Evolutionary conservation across 163 green algal genomes (phyloP).

Genomic region (Trebouxiophyceae sp.): DNA sequence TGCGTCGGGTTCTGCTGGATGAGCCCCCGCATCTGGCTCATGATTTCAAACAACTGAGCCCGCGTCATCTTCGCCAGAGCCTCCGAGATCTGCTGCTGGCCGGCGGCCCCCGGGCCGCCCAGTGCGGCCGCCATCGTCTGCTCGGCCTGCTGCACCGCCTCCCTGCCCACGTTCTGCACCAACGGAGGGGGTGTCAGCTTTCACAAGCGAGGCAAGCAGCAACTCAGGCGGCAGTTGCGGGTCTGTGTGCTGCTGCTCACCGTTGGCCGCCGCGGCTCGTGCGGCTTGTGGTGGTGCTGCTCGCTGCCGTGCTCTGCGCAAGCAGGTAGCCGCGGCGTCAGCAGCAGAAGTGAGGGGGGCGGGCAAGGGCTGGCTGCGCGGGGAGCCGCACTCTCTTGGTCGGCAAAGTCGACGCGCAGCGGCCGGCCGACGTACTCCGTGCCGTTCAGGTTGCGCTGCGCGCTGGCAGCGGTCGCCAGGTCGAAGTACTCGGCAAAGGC

Average conservation of each 20-base stretch:
- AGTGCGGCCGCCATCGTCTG: conserved; percentile 19
- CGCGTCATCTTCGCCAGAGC: conserved; percentile 44
- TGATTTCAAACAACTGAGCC: conserved; percentile 61
- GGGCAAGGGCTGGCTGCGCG: too few relatives aligned
- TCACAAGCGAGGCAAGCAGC: too few relatives aligned
- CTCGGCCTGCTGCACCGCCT: conserved; percentile 17
- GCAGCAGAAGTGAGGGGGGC: background rate
- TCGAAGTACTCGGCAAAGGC: conserved; percentile 93
- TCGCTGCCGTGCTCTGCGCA: too few relatives aligned
- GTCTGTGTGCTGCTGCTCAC: too few relatives aligned
- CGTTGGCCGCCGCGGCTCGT: too few relatives aligned
- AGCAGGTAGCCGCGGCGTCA: too few relatives aligned
- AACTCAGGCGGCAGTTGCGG: too few relatives aligned
- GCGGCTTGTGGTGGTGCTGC: too few relatives aligned
- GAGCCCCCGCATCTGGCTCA: conserved; percentile 61
- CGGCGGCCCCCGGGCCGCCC: conserved; percentile 13
- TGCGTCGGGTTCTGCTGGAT: conserved; percentile 49
- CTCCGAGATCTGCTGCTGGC: conserved; percentile 38
- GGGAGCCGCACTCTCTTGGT: conserved; percentile 21
- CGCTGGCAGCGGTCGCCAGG: conserved; percentile 73
- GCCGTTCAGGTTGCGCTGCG: conserved; percentile 80
- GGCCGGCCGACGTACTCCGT: conserved; percentile 65
- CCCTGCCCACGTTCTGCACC: conserved; percentile 25
- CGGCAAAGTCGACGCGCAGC: conserved; percentile 83
- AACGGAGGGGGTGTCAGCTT: too few relatives aligned